Conservation (phyloP, 73 alveolate genomes). For the Paramecium sexaurelia region DNA sequence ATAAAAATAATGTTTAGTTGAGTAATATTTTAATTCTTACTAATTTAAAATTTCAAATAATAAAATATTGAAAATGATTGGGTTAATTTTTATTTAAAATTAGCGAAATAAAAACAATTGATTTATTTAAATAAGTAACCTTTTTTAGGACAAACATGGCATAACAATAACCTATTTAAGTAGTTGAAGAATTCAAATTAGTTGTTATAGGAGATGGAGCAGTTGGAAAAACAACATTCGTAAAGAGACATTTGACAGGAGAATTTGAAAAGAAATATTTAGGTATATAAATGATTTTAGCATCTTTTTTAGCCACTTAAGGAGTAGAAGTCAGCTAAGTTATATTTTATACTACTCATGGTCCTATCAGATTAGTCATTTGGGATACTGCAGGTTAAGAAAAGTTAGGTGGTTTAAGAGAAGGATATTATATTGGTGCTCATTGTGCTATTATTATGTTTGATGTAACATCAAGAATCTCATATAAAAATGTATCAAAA, state of each 20-base stretch:
- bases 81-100: background rate
- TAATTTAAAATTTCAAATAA: background rate
- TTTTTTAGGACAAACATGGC: slow-evolving; percentile 63
- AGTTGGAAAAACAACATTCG: slow-evolving; percentile 95
- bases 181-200: slow-evolving; percentile 85
- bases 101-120: background rate
- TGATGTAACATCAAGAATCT: slow-evolving; percentile 98
- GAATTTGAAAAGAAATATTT: slow-evolving; percentile 89
- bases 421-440: slow-evolving; percentile 90
- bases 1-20: background rate
- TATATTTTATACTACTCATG: slow-evolving; percentile 90
- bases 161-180: background rate
- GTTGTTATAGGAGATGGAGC: slow-evolving; percentile 95
- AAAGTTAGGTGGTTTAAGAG: slow-evolving; percentile 91
- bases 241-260: slow-evolving; percentile 91
- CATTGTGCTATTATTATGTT: slow-evolving; percentile 97
- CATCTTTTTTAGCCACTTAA: slow-evolving; percentile 80
- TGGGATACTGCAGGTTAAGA: slow-evolving; percentile 98
- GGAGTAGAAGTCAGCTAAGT: slow-evolving; percentile 98
- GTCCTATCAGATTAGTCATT: slow-evolving; percentile 82
- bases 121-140: background rate
- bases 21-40: background rate
- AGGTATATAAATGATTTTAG: slow-evolving; percentile 20
- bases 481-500: slow-evolving; percentile 97
- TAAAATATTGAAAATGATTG: background rate